Percentiles rank a stretch among this genome's conserved stretches.
phyloP scores from a whole-genome alignment of 2,329 filamentous ascomycete species.

The Beauveria pseudobassiana region DNA sequence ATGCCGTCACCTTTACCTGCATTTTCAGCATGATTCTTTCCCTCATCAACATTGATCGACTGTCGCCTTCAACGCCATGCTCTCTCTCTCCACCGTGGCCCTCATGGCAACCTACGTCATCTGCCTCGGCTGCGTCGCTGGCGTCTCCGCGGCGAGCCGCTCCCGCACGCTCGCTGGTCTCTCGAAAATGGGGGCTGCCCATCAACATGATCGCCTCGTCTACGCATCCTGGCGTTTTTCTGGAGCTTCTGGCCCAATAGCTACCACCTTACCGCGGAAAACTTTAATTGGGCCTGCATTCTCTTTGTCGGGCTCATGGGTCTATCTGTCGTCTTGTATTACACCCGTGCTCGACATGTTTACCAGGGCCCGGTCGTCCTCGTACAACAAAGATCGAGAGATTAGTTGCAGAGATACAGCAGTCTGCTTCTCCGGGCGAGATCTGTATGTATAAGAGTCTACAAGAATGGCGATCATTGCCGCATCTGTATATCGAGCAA shows the following conservation, averaged over 20 bases:
- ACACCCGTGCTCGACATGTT: slow-evolving; percentile 1
- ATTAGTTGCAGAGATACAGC: not conserved
- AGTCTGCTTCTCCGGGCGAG: no score
- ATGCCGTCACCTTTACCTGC: slow-evolving; percentile 13
- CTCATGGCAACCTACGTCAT: slow-evolving; percentile 14
- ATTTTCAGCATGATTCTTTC: slow-evolving; percentile 8
- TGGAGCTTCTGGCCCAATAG: slow-evolving; percentile 16
- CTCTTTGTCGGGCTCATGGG: slow-evolving; percentile 12
- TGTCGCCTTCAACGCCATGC: slow-evolving; percentile 16
- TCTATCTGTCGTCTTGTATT: not conserved
- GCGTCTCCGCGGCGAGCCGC: slow-evolving; percentile 12
- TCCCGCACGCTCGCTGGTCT: slow-evolving; percentile 13
- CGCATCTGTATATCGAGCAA: no score
- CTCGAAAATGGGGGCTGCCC: slow-evolving; percentile 13
- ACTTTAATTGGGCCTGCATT: slow-evolving; percentile 14
- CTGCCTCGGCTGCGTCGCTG: slow-evolving; percentile 15
- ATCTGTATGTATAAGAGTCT: no score
- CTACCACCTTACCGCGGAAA: slow-evolving; percentile 11
- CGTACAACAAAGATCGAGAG: not conserved
- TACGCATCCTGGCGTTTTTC: slow-evolving; percentile 14
- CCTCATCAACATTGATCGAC: slow-evolving; percentile 15
- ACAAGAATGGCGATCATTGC: no score
- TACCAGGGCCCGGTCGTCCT: slow-evolving; percentile 2
- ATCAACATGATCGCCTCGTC: slow-evolving; percentile 11
- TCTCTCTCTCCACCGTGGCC: slow-evolving; percentile 14